A percentile compares a stretch with the other conserved stretches of the same genome.
Conservation (phyloP, 2,329 filamentous ascomycete species). For the Pseudogymnoascus sp. region DNA sequence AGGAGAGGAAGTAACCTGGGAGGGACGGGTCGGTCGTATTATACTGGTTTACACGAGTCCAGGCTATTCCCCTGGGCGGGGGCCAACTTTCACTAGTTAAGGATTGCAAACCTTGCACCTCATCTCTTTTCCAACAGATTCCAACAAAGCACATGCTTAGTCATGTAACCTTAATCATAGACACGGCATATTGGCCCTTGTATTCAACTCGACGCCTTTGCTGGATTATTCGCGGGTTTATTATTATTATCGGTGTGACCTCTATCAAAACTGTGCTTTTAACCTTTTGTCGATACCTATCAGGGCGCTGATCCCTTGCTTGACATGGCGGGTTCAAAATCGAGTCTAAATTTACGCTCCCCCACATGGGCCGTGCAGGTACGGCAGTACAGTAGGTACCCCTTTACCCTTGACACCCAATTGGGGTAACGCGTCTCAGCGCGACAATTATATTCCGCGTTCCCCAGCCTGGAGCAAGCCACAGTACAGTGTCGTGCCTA, state of each 20-base stretch:
- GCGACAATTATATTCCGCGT: constrained; percentile 3
- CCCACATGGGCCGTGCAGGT: neutral
- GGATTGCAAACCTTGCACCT: neutral
- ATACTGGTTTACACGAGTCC: neutral
- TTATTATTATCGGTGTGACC: neutral
- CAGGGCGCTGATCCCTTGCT: neutral
- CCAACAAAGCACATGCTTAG: neutral
- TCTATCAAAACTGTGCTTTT: neutral
- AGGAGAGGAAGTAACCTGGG: neutral
- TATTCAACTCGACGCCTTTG: neutral
- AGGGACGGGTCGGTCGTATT: neutral
- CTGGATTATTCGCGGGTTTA: neutral
- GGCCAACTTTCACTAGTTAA: neutral
- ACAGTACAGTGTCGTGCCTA: neutral
- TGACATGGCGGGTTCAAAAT: neutral
- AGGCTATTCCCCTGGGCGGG: neutral
- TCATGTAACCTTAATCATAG: neutral
- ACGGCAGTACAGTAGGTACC: neutral
- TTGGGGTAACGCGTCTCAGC: constrained; percentile 3
- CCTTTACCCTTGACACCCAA: neutral
- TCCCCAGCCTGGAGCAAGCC: neutral
- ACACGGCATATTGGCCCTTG: neutral
- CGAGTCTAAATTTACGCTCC: neutral
- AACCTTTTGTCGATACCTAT: neutral
- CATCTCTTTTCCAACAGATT: neutral